Conservation (phyloP, 2,329 filamentous ascomycete genomes). For the Colletotrichum lupini region DNA sequence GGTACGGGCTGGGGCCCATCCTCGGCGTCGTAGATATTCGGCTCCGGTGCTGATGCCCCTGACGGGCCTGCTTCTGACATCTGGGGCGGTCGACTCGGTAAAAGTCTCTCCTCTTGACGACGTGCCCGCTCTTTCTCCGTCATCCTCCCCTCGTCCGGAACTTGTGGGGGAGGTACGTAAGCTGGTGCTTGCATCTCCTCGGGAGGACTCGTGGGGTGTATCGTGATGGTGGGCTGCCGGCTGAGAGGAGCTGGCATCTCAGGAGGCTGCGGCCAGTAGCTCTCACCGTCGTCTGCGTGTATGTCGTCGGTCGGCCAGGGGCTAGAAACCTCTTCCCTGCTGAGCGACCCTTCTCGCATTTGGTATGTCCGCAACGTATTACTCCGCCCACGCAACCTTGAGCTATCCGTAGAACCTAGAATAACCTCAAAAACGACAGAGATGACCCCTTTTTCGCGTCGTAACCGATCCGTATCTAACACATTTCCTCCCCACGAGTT, state of each 20-base stretch:
- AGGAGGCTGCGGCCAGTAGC: constrained; percentile 30
- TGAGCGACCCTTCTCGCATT: constrained; percentile 42
- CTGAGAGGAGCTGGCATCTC: constrained; percentile 12
- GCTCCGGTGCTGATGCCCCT: constrained; percentile 38
- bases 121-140: constrained; percentile 86
- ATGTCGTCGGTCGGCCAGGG: constrained; percentile 28
- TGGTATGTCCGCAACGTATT: constrained; percentile 39
- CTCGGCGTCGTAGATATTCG: constrained; percentile 61
- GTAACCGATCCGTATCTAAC: constrained; percentile 86
- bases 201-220: constrained; percentile 30
- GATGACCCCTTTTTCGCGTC: constrained; percentile 92
- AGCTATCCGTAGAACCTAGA: constrained; percentile 86
- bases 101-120: constrained; percentile 79
- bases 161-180: constrained; percentile 69
- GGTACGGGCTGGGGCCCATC: constrained; percentile 45
- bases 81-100: constrained; percentile 81
- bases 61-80: constrained; percentile 49
- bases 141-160: constrained; percentile 69
- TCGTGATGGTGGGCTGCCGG: constrained; percentile 29
- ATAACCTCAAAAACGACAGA: constrained; percentile 87
- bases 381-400: constrained; percentile 40
- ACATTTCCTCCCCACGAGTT: constrained; percentile 74
- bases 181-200: constrained; percentile 53
- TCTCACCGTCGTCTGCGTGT: constrained; percentile 26
- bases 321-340: constrained; percentile 44